Evolutionary conservation across 805 yeast genomes (phyloP).

Genomic region (Wickerhamomyces alni): DNA sequence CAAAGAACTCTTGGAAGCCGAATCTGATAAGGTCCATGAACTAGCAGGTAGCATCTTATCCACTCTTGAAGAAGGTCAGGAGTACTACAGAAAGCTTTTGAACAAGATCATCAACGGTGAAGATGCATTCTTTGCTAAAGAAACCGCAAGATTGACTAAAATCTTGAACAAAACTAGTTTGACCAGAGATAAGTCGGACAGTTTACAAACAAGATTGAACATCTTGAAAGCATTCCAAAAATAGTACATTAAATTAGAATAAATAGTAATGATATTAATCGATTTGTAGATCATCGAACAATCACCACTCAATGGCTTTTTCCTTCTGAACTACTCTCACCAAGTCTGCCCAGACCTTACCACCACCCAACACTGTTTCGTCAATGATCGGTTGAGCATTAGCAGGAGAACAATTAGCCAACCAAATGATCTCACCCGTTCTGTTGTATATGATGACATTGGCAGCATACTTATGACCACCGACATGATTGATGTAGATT

Average conservation of each 20-base stretch:
- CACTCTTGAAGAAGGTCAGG: constrained; percentile 20
- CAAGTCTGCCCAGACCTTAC: constrained; percentile 64
- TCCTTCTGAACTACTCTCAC: constrained; percentile 56
- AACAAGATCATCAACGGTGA: constrained; percentile 41
- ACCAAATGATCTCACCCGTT: constrained; percentile 77
- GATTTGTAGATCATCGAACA: no score
- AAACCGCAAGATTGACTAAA: constrained; percentile 36
- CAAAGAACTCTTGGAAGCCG: constrained; percentile 20
- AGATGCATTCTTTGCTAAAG: constrained; percentile 33
- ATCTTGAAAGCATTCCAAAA: constrained; percentile 28
- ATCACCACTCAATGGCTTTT: constrained; percentile 48
- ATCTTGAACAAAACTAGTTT: constrained; percentile 32
- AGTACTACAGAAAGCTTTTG: constrained; percentile 45
- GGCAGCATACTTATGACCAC: constrained; percentile 95
- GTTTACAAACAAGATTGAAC: constrained; percentile 44
- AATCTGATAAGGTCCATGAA: constrained; percentile 15
- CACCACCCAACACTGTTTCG: constrained; percentile 62
- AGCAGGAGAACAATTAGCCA: constrained; percentile 77
- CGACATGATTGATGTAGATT: constrained; percentile 76
- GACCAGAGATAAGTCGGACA: constrained; percentile 37
- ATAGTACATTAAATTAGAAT: not conserved
- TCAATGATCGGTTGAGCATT: constrained; percentile 71
- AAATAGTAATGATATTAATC: not conserved
- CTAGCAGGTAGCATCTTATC: constrained; percentile 28
- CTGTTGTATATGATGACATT: constrained; percentile 73